A percentile compares a stretch with the other conserved stretches of the same genome.
Evolutionary conservation across 106 monocot genomes (phyloP).

Genomic region (Hemerocallis citrina): DNA sequence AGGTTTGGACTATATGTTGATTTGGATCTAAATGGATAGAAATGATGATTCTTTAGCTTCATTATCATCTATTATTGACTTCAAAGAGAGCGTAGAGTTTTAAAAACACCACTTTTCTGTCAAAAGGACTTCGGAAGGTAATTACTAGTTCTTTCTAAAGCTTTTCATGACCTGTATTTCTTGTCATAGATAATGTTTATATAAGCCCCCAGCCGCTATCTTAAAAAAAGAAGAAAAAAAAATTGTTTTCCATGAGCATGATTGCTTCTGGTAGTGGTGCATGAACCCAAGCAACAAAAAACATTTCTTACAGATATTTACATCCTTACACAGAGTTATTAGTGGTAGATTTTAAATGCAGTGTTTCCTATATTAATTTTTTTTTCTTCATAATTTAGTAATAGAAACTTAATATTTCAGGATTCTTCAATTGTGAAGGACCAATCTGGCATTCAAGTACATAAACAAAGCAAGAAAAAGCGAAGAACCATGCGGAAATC

Average conservation of each 20-base stretch:
- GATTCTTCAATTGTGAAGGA: conserved; percentile 9
- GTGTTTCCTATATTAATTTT: too few relatives aligned
- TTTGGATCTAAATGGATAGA: not conserved
- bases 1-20: not conserved
- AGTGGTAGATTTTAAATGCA: not conserved
- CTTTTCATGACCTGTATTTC: too few relatives aligned
- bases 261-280: not conserved
- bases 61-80: not conserved
- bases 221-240: too few relatives aligned
- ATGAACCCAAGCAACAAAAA: not conserved
- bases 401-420: conserved; percentile 18
- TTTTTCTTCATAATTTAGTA: too few relatives aligned
- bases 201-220: too few relatives aligned
- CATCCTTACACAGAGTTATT: not conserved
- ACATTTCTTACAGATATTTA: too few relatives aligned
- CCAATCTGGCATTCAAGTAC: not conserved
- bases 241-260: not conserved
- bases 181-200: too few relatives aligned
- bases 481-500: conserved; percentile 1
- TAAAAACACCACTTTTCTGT: not conserved
- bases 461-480: conserved; percentile 19
- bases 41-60: too few relatives aligned
- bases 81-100: not conserved
- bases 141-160: not conserved
- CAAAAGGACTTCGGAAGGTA: too few relatives aligned